Base-by-base conservation (phyloP, 495 filamentous ascomycete species). In the Aspergillus panamensis region DNA sequence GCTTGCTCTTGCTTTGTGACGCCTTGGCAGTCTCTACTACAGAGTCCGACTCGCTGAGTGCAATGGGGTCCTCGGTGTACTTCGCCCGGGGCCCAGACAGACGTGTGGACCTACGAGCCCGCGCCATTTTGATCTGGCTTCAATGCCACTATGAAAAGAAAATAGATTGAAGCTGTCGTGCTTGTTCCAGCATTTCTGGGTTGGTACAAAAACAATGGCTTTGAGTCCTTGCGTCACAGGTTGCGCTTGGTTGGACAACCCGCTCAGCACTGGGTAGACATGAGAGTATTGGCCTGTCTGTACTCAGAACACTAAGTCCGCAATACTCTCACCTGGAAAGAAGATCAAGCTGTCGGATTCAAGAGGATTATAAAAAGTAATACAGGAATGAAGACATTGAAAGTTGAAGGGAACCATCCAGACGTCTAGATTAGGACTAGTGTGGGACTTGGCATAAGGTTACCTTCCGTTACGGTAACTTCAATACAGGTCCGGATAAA, bases 21-120 rank as follows among this genome's bases (percentile, higher is more conserved):
- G 51, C 10, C 4, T 20, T 29, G 33, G 32, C 48, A 13, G 16
- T 19, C 31, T 57, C 40, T 14, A 12, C 48, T 21, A 50, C 25
- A n/a, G 19, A 30, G 30, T 37, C 40, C 37, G 48, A 45, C 3
- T 76, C 74, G 32, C 62, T 71, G 3, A 25, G 25, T 25, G 66
- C 62, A 33, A 75, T 70, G 16, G 69, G 67, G 59, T 76, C 76
- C 43, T 69, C 53, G 5, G 63, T 69, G 62, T 78, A 78, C 9
- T 65, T 68, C 5, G 66, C 65, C 47, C 61, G 64, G 35, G 66
- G 53, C 25, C 69, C 65, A 50, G 66, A 66, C n/a, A 62, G 48
- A 51, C 76, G 76, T 29, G 55, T 68, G 9, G 76, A 78, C 58
- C 73, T 71, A 66, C 76, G 76, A 25, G 63, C 51, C 9, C 62